Base-by-base conservation (phyloP, 805 yeast species). In the Saturnispora hagleri region DNA sequence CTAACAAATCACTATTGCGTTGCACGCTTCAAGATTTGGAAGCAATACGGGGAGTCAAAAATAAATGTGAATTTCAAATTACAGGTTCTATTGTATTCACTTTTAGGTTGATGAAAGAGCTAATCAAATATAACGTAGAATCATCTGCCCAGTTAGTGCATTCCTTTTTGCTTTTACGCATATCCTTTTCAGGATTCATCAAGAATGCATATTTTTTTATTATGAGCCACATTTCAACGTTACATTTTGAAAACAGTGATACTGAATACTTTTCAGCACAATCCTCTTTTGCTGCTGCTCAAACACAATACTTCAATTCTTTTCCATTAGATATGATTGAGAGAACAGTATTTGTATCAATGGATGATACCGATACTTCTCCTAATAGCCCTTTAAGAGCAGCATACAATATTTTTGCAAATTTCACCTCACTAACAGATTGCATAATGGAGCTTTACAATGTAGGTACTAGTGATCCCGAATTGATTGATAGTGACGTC, bases 401-500 rank as follows among this genome's bases (percentile, higher is more conserved):
- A 28, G 33, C 22, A 2, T 47, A 17, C 13, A 18, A n/a, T 9
- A 22, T 48, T 7, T 48, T 41, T 48, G 27, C 22, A 13, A 44
- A 41, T 40, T 42, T 48, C 15, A 17, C 34, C 42, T 42, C 34
- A 2, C 33, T 48, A 17, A 18, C 34, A 3, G 46, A 41, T 5
- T 22, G 42, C n/a, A 43, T 58, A 2, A 47, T 56, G 24, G 56
- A 53, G 13, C 45, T 53, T 12, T 57, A 58, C 45, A 54, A 50
- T 2, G 17, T 40, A 2, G 43, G 57, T 20, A 43, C 46, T 2
- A 44, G 51, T 1, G 27, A 51, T 15, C 51, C 55, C 2, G 48
- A 49, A 4, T 15, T 54, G 10, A 26, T 44, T 7, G 43, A 52
- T 5, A 60, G 59, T 43, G 57, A 57, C 43, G 57, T 55, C 3